Percentiles rank a stretch among this genome's conserved stretches.
Conservation (phyloP, 2,329 filamentous ascomycete genomes). For the Ciborinia camelliae region DNA sequence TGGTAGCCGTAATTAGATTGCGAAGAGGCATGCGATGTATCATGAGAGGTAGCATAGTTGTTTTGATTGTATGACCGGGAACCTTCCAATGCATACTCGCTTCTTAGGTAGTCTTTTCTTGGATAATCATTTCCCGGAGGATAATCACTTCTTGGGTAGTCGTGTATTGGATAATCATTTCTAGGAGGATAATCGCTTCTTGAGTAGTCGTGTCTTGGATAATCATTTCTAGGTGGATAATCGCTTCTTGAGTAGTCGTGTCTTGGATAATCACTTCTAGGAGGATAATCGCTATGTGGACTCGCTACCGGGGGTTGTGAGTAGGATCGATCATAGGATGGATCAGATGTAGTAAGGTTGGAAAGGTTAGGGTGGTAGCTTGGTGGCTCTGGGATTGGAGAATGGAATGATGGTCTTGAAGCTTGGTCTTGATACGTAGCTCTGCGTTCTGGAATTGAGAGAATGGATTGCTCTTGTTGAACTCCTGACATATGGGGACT, state of each 20-base stretch:
- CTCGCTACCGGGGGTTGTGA: neutral
- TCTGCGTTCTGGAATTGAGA: slow-evolving; percentile 5
- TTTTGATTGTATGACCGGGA: neutral
- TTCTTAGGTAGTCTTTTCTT: neutral
- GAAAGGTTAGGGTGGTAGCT: slow-evolving; percentile 5
- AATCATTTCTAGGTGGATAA: too few relatives aligned
- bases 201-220: neutral
- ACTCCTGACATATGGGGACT: neutral
- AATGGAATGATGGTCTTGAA: slow-evolving; percentile 6
- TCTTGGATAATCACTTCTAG: too few relatives aligned
- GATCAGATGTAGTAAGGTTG: neutral
- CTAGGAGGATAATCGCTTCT: neutral
- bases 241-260: slow-evolving; percentile 4
- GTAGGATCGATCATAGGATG: neutral
- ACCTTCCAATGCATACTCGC: slow-evolving; percentile 16
- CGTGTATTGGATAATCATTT: too few relatives aligned
- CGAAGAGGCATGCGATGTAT: slow-evolving; percentile 1
- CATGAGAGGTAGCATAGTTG: neutral
- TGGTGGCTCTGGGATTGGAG: slow-evolving; percentile 14
- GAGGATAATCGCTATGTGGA: neutral
- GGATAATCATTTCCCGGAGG: too few relatives aligned
- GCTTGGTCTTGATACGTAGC: neutral
- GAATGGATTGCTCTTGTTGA: neutral
- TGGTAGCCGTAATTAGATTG: slow-evolving; percentile 18
- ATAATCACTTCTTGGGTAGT: too few relatives aligned